These are phyloP conservation scores for Lycium ferocissimum DNA, from an alignment of 257 asterid species.

Conservation along the genomic window DNA sequence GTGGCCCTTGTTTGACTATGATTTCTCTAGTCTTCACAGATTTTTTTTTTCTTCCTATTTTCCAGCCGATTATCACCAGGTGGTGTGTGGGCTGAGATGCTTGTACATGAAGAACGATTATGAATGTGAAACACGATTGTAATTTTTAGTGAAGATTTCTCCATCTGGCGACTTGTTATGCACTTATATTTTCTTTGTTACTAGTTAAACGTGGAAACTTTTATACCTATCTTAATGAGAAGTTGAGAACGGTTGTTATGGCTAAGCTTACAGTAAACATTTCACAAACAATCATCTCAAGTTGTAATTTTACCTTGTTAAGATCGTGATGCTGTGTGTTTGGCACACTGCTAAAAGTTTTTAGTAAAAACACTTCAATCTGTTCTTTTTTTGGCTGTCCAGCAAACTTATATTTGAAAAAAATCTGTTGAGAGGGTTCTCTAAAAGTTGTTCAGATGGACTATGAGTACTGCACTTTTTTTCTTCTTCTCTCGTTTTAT, in stretches of 20 bases:
- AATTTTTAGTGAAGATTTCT: slow-evolving; percentile 25
- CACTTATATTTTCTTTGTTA: background rate
- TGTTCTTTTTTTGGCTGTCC: too few species aligned
- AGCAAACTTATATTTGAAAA: too few species aligned
- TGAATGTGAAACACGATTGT: slow-evolving; percentile 1
- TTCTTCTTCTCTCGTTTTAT: too few species aligned
- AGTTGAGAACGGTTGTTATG: background rate
- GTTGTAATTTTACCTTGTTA: background rate
- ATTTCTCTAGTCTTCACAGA: slow-evolving; percentile 27
- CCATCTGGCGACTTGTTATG: background rate
- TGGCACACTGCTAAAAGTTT: too few species aligned
- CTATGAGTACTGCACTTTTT: too few species aligned
- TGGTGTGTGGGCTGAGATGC: slow-evolving; percentile 37
- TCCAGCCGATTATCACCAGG: slow-evolving; percentile 16
- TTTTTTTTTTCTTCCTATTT: slow-evolving; percentile 28
- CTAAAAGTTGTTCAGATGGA: too few species aligned
- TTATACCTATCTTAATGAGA: background rate
- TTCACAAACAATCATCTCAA: background rate
- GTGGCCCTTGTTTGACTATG: slow-evolving; percentile 25
- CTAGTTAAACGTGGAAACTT: background rate
- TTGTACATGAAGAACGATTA: slow-evolving; percentile 34
- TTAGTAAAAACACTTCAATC: too few species aligned
- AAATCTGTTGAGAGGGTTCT: too few species aligned
- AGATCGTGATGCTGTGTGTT: too few species aligned
- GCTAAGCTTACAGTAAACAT: background rate